Evolutionary conservation across 495 filamentous ascomycete species (phyloP), one percentile per base, ranked within the genome.

Genomic region (Emericellopsis terricola): DNA sequence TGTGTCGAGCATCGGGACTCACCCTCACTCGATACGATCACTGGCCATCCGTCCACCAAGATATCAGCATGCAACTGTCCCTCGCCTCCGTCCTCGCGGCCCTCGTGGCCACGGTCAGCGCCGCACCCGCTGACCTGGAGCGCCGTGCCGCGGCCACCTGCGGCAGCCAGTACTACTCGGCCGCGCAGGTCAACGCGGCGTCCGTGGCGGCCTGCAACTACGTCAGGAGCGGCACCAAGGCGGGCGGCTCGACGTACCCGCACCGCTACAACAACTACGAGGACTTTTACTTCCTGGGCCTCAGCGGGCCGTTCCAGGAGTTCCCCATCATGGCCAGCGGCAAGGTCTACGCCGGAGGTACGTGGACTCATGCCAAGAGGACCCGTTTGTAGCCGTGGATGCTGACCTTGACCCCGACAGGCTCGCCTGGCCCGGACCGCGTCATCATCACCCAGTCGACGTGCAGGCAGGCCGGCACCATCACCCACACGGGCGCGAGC

Each of bases 231-330:
- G 68, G 60, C 21, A 33, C 41, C 3, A 57, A 53, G 2, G 56
- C 55, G n/a, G 48, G 53, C 38, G 40, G 46, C 31, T 77, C 11
- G 11, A 26, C 7, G 41, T 83, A 83, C 50, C 78, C 78, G 0
- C 78, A 83, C 55, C 53, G 58, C 31, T 82, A 81, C 61, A 67
- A 81, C 47, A 62, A 83, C 64, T 72, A 72, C 49, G 79, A 85
- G 49, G 73, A 69, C 26, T 81, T 83, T 50, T 54, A 51, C 36
- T 83, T 85, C 55, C 57, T 64, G 21, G 61, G 52, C 28, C 14
- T 24, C 15, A 9, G 30, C 8, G 41, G 39, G 1, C 71, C 75
- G 0, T 83, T 72, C 56, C 75, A 78, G 41, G 78, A 83, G 48
- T 83, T 71, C 48, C 79, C 79, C 1, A 73, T 85, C 37, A 39